Evolutionary conservation across 2,329 filamentous ascomycete genomes (phyloP).

Genomic region (Blastomyces parvus): DNA sequence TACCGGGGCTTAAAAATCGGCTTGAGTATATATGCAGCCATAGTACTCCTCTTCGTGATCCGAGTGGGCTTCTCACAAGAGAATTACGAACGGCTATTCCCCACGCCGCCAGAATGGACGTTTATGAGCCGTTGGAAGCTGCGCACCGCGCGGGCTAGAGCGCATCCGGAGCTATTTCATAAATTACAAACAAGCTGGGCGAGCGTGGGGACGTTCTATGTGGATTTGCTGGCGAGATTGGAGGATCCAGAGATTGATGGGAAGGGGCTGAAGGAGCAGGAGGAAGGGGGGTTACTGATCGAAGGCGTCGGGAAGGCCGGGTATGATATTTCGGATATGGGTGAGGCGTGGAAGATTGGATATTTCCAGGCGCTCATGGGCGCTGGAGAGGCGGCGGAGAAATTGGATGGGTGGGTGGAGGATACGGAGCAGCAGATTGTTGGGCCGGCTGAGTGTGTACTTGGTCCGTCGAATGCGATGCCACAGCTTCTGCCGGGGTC

Average conservation of each 20-base stretch:
- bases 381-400: conserved; percentile 65
- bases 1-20: conserved; percentile 61
- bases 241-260: conserved; percentile 64
- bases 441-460: conserved; percentile 63
- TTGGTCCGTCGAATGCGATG: conserved; percentile 73
- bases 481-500: conserved; percentile 53
- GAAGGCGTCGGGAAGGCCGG: conserved; percentile 48
- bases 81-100: conserved; percentile 62
- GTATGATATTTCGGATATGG: conserved; percentile 63
- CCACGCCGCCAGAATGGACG: conserved; percentile 74
- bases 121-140: conserved; percentile 60
- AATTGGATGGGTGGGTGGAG: conserved; percentile 67
- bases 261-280: conserved; percentile 49
- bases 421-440: conserved; percentile 58
- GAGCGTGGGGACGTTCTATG: conserved; percentile 51
- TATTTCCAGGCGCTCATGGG: conserved; percentile 79
- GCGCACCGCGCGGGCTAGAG: conserved; percentile 53
- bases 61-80: conserved; percentile 63
- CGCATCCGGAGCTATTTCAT: conserved; percentile 47
- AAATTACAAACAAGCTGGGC: conserved; percentile 58
- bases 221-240: conserved; percentile 53
- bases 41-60: conserved; percentile 51
- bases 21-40: conserved; percentile 60
- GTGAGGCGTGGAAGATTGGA: conserved; percentile 73
- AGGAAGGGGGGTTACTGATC: conserved; percentile 46